These are phyloP conservation scores for Alternaria incomplexa DNA, from an alignment of 2,329 filamentous ascomycete species.

Conservation along the genomic window DNA sequence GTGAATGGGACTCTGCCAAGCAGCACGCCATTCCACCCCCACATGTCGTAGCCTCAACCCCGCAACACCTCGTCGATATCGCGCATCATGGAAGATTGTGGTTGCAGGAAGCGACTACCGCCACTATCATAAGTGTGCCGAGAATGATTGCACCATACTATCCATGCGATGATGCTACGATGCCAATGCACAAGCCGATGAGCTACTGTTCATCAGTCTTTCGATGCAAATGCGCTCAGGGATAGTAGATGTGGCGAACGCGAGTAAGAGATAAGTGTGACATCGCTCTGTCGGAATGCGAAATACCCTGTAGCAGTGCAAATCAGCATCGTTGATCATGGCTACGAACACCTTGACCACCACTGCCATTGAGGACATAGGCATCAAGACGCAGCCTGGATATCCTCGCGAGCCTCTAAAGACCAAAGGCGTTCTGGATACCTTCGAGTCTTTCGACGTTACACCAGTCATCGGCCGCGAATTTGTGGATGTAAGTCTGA, in stretches of 20 bases:
- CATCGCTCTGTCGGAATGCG: neutral
- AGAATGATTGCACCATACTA: neutral
- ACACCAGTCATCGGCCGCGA: conserved; percentile 69
- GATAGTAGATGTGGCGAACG: neutral
- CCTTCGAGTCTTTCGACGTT: conserved; percentile 63
- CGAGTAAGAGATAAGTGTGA: neutral
- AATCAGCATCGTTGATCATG: neutral
- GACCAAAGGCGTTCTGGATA: conserved; percentile 59
- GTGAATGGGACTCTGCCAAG: neutral
- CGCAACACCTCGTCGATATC: conserved; percentile 11
- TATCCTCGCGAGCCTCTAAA: conserved; percentile 28
- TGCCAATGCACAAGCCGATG: neutral
- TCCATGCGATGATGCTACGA: neutral
- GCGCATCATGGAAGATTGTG: neutral
- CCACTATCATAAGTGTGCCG: neutral
- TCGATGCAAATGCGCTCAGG: neutral
- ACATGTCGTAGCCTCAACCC: conserved; percentile 26
- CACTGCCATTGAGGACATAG: neutral
- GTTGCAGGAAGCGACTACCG: neutral
- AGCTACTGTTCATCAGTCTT: neutral
- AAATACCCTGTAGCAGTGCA: neutral
- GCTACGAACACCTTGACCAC: conserved; percentile 6
- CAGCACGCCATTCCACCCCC: conserved; percentile 30
- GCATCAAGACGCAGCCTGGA: neutral
- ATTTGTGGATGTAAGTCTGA: conserved; percentile 63